A percentile compares a stretch with the other conserved stretches of the same genome.
These are phyloP conservation scores for Monosporozyma aerobia DNA, from an alignment of 805 yeast genomes.

Conservation along the genomic window DNA sequence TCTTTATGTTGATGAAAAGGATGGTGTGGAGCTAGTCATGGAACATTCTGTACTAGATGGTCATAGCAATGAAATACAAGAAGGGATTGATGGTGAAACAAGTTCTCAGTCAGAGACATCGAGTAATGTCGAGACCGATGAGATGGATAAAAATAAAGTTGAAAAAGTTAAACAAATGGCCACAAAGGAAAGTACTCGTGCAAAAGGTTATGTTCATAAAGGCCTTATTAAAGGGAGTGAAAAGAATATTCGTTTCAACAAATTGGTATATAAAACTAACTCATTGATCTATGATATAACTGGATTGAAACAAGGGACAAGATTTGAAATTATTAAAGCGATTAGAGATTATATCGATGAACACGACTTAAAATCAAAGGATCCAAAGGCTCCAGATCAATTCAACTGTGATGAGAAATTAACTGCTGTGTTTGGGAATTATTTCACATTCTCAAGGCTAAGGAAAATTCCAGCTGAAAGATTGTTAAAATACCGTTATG, in stretches of 20 bases:
- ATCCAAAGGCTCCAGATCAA: background rate
- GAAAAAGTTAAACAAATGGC: background rate
- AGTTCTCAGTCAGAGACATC: background rate
- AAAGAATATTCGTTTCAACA: background rate
- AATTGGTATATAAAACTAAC: background rate
- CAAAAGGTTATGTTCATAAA: background rate
- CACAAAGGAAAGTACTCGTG: background rate
- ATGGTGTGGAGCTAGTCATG: background rate
- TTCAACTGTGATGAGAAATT: constrained; percentile 1
- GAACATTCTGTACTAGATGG: background rate
- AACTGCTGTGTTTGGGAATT: background rate
- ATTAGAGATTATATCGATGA: background rate
- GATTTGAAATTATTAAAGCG: background rate
- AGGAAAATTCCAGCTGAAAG: background rate
- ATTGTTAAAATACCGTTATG: background rate
- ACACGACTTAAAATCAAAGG: background rate
- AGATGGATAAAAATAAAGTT: background rate
- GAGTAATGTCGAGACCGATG: background rate
- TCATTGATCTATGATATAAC: background rate
- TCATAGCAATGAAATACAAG: background rate
- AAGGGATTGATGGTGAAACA: background rate
- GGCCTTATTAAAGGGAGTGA: background rate
- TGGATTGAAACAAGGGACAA: background rate
- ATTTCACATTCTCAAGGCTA: background rate
- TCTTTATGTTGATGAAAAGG: background rate